Base-by-base conservation (phyloP, 139 green algal genomes). In the Chlorella sp. region DNA sequence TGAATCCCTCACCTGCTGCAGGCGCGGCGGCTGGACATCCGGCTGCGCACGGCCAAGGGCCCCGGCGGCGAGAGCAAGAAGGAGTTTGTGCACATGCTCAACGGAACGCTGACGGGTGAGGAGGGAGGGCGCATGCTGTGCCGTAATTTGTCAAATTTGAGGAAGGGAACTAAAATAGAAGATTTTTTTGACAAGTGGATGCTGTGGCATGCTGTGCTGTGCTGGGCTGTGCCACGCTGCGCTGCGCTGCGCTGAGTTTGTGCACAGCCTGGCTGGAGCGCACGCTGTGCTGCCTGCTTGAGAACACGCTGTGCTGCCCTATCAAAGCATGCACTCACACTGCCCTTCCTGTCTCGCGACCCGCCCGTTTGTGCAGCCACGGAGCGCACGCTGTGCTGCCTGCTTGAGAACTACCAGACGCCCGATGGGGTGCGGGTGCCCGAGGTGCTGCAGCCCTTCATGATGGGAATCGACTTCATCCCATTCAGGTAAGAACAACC, bases 341-440 rank as follows among this genome's bases (percentile, higher is more conserved):
- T 57, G n/a, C 48, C 9, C 48, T 57, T 57, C 7, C 48, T 57
- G 48, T 79, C 40, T n/a, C n/a, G n/a, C n/a, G n/a, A n/a, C n/a
- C n/a, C n/a, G n/a, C n/a, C 15, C 15, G 14, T 36, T 4, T 79
- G 77, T 40, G 84, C 96, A 15, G 98, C 98, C 36, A 99, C 98
- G 21, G 96, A 99, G 94, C 95, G 98, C 86, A 99, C 98, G 3
- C 90, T 99, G 75, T 99, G 98, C 95, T 99, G 98, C 94, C 85
- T 99, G 80, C 93, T 99, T 60, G 98, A 99, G 91, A 99, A 99
- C 91, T 97, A 98, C 92, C 97, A 99, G 94, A 99, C 97, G 19
- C 91, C 94, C 0, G 95, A 98, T 1, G 97, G 97, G 0, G 85
- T 97, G 36, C 91, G 89, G 37, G 88, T 98, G 4, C 96, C 96